These are phyloP conservation scores for Mucor indicus DNA, from an alignment of 371 early-diverging fungal genomes.

Conservation along the genomic window DNA sequence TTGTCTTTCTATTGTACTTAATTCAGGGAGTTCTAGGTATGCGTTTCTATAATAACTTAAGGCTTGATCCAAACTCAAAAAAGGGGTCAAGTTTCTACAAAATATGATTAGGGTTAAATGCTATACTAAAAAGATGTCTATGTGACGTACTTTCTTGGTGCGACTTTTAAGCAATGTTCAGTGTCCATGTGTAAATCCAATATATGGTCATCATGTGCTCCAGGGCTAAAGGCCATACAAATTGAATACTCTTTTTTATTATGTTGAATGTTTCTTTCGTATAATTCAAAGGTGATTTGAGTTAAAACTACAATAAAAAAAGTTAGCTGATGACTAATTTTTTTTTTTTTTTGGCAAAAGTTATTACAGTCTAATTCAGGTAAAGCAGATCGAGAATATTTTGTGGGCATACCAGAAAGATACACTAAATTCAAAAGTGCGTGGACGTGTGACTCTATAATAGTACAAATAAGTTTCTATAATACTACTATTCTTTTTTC, in stretches of 20 bases:
- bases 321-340: no score
- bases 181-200: conserved; percentile 87
- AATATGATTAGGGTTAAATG: not conserved
- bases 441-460: conserved; percentile 85
- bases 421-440: conserved; percentile 88
- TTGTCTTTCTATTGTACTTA: conserved; percentile 35
- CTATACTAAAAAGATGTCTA: not conserved
- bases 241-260: conserved; percentile 79
- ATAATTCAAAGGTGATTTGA: conserved; percentile 95
- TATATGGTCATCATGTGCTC: conserved; percentile 88
- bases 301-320: conserved; percentile 64
- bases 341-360: no score
- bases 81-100: conserved; percentile 37
- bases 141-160: conserved; percentile 54
- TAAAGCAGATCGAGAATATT: conserved; percentile 57
- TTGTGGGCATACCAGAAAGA: conserved; percentile 78
- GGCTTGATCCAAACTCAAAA: conserved; percentile 41
- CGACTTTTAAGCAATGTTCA: conserved; percentile 85
- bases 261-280: conserved; percentile 76
- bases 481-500: no score
- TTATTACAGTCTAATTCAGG: conserved; percentile 93
- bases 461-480: no score
- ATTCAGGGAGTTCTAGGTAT: conserved; percentile 36
- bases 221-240: conserved; percentile 87
- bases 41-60: conserved; percentile 27